Conservation (phyloP, 306 rosid genomes). For the Acacia acuminata region DNA sequence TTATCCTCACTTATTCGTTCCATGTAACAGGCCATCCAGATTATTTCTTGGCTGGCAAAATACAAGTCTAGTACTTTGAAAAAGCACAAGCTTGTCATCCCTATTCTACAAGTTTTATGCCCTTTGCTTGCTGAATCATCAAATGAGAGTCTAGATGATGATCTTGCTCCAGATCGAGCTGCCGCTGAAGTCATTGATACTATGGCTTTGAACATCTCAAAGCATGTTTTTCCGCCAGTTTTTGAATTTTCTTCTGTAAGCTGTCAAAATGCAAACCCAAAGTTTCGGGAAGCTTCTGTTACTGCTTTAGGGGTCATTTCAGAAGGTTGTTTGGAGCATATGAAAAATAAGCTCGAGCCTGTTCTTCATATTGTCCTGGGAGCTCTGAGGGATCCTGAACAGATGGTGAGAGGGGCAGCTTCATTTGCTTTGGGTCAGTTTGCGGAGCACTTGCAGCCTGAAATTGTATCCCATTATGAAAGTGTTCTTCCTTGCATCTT, state of each 20-base stretch:
- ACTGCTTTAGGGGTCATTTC: conserved; percentile 92
- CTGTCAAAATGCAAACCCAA: conserved; percentile 86
- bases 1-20: conserved; percentile 33
- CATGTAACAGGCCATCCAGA: conserved; percentile 83
- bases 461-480: conserved; percentile 88
- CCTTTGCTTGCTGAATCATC: conserved; percentile 93
- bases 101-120: conserved; percentile 89
- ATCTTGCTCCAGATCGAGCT: conserved; percentile 97
- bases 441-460: conserved; percentile 96
- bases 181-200: conserved; percentile 99
- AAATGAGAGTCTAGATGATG: conserved; percentile 79
- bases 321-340: conserved; percentile 91
- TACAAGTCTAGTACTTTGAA: conserved; percentile 82
- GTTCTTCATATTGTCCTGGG: conserved; percentile 90
- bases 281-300: conserved; percentile 96
- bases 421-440: conserved; percentile 98
- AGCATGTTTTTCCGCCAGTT: conserved; percentile 80
- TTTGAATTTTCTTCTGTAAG: conserved; percentile 87
- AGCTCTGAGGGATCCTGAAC: conserved; percentile 94
- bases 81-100: conserved; percentile 83
- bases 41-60: conserved; percentile 95
- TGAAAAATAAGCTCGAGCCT: conserved; percentile 85
- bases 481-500: conserved; percentile 97
- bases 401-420: conserved; percentile 98
- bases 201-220: conserved; percentile 87